Evolutionary conservation across 2,329 filamentous ascomycete species (phyloP).

Genomic region (Amylocarpus encephaloides): DNA sequence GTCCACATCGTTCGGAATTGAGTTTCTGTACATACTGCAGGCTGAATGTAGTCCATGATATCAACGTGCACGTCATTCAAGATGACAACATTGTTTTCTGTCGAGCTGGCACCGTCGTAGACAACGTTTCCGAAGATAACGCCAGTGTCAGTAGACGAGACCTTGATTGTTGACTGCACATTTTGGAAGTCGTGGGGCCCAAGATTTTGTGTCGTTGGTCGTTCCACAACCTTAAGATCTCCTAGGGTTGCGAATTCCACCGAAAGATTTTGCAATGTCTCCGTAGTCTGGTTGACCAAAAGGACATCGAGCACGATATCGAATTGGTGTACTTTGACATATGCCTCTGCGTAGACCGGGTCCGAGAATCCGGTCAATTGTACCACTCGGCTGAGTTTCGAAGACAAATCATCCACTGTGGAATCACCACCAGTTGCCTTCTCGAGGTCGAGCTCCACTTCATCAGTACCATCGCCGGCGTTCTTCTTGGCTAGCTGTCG

Average conservation of each 20-base stretch:
- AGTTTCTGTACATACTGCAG: constrained; percentile 91
- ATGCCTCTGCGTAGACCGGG: constrained; percentile 96
- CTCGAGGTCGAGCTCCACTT: constrained; percentile 84
- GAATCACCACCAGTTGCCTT: constrained; percentile 89
- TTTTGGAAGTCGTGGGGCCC: constrained; percentile 96
- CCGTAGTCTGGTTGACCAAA: constrained; percentile 92
- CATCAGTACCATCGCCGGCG: constrained; percentile 70
- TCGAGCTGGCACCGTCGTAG: constrained; percentile 88
- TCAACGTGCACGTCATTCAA: constrained; percentile 97
- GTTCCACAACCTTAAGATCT: constrained; percentile 95
- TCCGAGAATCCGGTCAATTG: constrained; percentile 98
- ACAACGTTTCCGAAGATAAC: constrained; percentile 99
- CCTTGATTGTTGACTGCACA: constrained; percentile 97
- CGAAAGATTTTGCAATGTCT: constrained; percentile 92
- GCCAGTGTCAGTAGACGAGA: constrained; percentile 94
- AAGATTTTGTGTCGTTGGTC: constrained; percentile 92
- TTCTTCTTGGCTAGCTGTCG: constrained; percentile 92
- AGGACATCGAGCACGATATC: constrained; percentile 96
- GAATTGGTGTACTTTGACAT: constrained; percentile 98
- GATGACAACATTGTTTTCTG: constrained; percentile 94
- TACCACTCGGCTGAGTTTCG: constrained; percentile 91
- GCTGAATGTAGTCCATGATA: constrained; percentile 99
- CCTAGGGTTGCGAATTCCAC: constrained; percentile 98
- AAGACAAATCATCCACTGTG: constrained; percentile 76
- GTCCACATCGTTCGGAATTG: constrained; percentile 99